Conservation (phyloP, 2,329 filamentous ascomycete genomes). For the Fusarium udum region DNA sequence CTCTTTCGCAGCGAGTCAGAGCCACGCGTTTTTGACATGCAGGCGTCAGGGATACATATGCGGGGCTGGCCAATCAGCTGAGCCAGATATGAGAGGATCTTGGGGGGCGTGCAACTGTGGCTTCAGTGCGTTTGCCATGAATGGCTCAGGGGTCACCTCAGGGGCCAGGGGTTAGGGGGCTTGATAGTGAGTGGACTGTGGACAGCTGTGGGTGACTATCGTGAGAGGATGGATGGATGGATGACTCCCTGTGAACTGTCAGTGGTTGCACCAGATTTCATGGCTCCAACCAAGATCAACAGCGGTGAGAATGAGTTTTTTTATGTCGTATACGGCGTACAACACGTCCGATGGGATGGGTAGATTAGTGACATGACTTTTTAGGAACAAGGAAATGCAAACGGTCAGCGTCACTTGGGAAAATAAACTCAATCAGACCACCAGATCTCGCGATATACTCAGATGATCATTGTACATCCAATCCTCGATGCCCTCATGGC, state of each 20-base stretch:
- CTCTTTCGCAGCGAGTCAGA: conserved; percentile 29
- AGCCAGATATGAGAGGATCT: not conserved
- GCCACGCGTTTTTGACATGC: conserved; percentile 36
- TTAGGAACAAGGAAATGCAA: not conserved
- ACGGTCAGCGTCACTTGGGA: conserved; percentile 2
- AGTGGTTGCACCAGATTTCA: conserved; percentile 25
- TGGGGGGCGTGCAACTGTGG: conserved; percentile 19
- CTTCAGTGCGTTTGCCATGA: conserved; percentile 18
- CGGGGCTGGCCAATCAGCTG: conserved; percentile 32
- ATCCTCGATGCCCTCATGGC: conserved; percentile 21
- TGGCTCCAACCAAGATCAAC: conserved; percentile 22
- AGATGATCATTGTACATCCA: conserved; percentile 17
- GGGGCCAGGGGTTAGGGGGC: conserved; percentile 28
- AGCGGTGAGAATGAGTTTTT: conserved; percentile 30
- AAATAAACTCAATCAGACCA: conserved; percentile 22
- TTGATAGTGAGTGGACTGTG: not conserved
- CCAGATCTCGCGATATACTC: conserved; percentile 20
- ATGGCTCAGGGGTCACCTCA: conserved; percentile 20
- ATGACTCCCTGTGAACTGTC: conserved; percentile 23
- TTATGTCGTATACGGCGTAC: not conserved
- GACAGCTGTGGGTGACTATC: conserved; percentile 4
- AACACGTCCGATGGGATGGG: not conserved
- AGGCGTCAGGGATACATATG: conserved; percentile 32
- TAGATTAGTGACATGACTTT: not conserved
- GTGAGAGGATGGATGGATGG: conserved; percentile 23